A percentile compares a stretch with the other conserved stretches of the same genome.
Evolutionary conservation across 495 filamentous ascomycete species (phyloP).

Genomic region (Lasiosphaeria ovina): DNA sequence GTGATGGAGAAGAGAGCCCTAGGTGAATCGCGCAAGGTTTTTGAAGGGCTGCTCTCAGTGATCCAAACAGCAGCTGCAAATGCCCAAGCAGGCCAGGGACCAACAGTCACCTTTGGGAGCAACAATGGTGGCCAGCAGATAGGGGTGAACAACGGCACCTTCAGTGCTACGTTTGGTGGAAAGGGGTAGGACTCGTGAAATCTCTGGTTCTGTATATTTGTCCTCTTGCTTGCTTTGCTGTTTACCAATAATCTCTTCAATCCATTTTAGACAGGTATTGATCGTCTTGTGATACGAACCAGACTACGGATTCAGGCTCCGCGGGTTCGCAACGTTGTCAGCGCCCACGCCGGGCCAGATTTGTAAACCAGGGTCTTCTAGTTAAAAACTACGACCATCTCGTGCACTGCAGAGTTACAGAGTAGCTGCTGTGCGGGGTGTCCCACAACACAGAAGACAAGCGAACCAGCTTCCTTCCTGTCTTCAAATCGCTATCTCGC

Average conservation of each 20-base stretch:
- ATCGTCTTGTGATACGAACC: constrained; percentile 1
- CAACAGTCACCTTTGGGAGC: constrained; percentile 13
- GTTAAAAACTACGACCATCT: constrained; percentile 1
- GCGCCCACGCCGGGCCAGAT: not conserved
- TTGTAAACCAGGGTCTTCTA: constrained; percentile 3
- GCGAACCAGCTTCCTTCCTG: constrained; percentile 6
- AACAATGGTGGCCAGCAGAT: constrained; percentile 11
- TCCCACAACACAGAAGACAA: not conserved
- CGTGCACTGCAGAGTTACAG: constrained; percentile 4
- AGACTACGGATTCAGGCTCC: not conserved
- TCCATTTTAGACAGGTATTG: not conserved
- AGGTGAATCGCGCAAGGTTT: constrained; percentile 29
- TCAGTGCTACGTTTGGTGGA: constrained; percentile 13
- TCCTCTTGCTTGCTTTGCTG: constrained; percentile 9
- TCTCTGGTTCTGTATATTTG: constrained; percentile 10
- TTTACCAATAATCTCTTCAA: not conserved
- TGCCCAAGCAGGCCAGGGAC: constrained; percentile 8
- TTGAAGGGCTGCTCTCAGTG: constrained; percentile 32
- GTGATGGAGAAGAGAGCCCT: constrained; percentile 30
- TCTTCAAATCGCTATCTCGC: constrained; percentile 14
- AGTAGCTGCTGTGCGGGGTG: constrained; percentile 6
- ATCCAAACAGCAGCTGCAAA: constrained; percentile 33
- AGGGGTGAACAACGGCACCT: constrained; percentile 12
- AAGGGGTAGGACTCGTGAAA: constrained; percentile 6
- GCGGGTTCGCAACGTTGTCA: not conserved